Evolutionary conservation across 345 rosid genomes (phyloP), one percentile per base, ranked within the genome.

Genomic region (Crucihimalaya himalaica): DNA sequence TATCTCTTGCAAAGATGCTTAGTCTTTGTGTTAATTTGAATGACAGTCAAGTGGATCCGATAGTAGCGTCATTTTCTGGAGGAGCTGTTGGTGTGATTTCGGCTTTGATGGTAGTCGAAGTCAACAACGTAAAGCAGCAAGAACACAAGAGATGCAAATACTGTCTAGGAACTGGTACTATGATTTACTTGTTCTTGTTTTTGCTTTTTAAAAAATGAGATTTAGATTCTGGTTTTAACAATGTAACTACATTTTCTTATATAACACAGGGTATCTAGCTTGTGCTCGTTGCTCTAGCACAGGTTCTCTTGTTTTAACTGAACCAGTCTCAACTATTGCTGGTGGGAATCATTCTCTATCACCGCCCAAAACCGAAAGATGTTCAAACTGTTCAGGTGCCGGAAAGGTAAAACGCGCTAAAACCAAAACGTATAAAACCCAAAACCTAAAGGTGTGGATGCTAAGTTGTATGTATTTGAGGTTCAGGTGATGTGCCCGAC

Each of bases 81-180:
- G 98, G 98, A 74, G 96, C 98, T 55, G 98, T 94, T 52, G 97
- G 98, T 63, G 97, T 94, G 50, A 91, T 94, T 51, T 94, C 98
- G 25, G 89, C 98, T 31, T 81, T 91, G 87, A 94, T 94, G 98
- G 90, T 94, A 37, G 97, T 94, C 5, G 98, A 94, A 81, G 84
- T 94, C 73, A 94, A 94, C 89, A 94, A 94, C 20, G 97, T 94
- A 45, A 94, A 91, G 81, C 97, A 79, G 69, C 98, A 94, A 76
- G 98, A 94, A 50, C 87, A 84, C 43, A 94, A 94, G 82, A 85
- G 96, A 88, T 94, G 98, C 96, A 94, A 91, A 81, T 94, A 94
- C 55, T 94, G 98, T 73, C 87, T 94, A 75, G 98, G 98, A 85
- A 89, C 98, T 25, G 98, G 98, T 94, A 81, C 34, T 35, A 11